Base-by-base conservation (phyloP, 257 asterid genomes). In the Anisodus acutangulus region DNA sequence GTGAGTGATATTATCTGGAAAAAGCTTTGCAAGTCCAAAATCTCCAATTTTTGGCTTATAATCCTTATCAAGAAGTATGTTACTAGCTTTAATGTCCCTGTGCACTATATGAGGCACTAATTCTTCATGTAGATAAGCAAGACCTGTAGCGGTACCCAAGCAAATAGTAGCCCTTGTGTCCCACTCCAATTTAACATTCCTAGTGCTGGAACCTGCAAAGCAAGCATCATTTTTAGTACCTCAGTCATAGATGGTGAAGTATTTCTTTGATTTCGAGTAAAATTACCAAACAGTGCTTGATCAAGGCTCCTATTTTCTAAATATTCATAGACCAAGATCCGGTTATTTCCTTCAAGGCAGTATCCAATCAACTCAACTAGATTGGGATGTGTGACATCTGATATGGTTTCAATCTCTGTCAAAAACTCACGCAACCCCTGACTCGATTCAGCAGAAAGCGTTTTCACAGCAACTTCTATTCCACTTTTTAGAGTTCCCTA, bases 1-100 rank as follows among this genome's bases (percentile, higher is more conserved):
- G 88, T 95, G 99, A 62, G 99, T 94, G 72, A 95, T 95, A 79
- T 94, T 85, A 83, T 95, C 97, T 45, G 99, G 98, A 82, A 95
- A 95, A 70, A 95, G 97, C 88, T 92, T 95, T 60, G 99, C 99
- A 89, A 95, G 86, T 82, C 99, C 99, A 68, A 95, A 95, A 87
- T 95, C 99, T 84, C 99, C 99, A 78, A 95, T 95, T 91, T 95
- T 95, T 59, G 99, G 95, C 58, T 81, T 91, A 62, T 91, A 91
- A 74, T 94, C 90, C 85, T 80, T 69, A 83, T 93, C 94, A 86
- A 95, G 94, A 85, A 94, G 95, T 88, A 93, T 88, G 87, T 95
- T 95, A 85, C 97, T 95, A 85, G 98, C 98, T 92, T 95, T 95
- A 86, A 95, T 91, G 89, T 95, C 98, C 87, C 98, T 89, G 82